These are phyloP conservation scores for Debaryomyces coudertii DNA, from an alignment of 1,139 yeast genomes.

Conservation along the genomic window DNA sequence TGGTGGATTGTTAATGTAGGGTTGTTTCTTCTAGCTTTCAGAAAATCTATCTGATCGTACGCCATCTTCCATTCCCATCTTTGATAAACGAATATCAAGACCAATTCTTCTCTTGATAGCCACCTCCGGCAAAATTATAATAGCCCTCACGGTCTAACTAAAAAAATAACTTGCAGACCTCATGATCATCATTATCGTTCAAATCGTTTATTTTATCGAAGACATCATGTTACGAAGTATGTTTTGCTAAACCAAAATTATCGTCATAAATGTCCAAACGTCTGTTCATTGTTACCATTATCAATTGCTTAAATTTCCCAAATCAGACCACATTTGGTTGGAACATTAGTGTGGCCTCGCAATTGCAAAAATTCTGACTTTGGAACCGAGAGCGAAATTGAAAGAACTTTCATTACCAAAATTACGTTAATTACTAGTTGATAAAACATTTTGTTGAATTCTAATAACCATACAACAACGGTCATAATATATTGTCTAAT, in stretches of 20 bases:
- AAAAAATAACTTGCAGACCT: slow-evolving; percentile 33
- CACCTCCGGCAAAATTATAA: slow-evolving; percentile 36
- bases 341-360: slow-evolving; percentile 2
- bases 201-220: slow-evolving; percentile 13
- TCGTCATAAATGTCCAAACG: slow-evolving; percentile 11
- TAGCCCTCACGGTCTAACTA: slow-evolving; percentile 48
- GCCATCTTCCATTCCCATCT: slow-evolving; percentile 34
- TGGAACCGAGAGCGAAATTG: slow-evolving; percentile 6
- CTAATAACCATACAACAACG: not conserved
- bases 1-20: slow-evolving; percentile 25
- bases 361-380: slow-evolving; percentile 6
- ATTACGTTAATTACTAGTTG: not conserved
- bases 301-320: slow-evolving; percentile 26
- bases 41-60: slow-evolving; percentile 26
- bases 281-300: slow-evolving; percentile 17
- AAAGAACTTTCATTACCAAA: slow-evolving; percentile 5
- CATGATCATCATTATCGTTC: slow-evolving; percentile 16
- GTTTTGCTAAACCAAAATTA: slow-evolving; percentile 23
- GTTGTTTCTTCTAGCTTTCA: slow-evolving; percentile 22
- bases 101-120: slow-evolving; percentile 30
- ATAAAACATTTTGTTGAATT: not conserved
- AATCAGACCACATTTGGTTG: slow-evolving; percentile 15
- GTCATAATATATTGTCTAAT: too few species aligned
- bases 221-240: slow-evolving; percentile 24
- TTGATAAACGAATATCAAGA: slow-evolving; percentile 34